Conservation (phyloP, 192 early-diverging fungal genomes). For the Linderina pennispora region DNA sequence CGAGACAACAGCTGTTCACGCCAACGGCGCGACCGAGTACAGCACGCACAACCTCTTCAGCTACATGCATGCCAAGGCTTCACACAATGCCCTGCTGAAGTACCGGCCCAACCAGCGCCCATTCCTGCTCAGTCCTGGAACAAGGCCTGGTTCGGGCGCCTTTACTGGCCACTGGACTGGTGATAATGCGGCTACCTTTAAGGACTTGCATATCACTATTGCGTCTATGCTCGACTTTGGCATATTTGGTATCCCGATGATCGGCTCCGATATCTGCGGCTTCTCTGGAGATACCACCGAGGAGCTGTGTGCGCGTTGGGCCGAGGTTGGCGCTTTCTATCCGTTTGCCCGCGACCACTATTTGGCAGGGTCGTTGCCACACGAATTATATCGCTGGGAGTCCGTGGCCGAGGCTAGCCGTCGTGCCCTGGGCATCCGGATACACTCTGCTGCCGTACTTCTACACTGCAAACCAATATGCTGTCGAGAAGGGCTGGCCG, state of each 20-base stretch:
- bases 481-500: constrained; percentile 48
- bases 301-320: constrained; percentile 63
- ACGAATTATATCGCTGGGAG: constrained; percentile 58
- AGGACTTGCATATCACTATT: constrained; percentile 53
- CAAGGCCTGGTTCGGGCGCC: constrained; percentile 57
- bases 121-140: constrained; percentile 58
- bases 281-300: constrained; percentile 54
- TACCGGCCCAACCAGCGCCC: constrained; percentile 46
- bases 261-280: constrained; percentile 67
- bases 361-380: constrained; percentile 29
- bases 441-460: constrained; percentile 57
- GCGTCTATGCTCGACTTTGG: constrained; percentile 56
- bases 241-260: constrained; percentile 63
- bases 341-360: constrained; percentile 68
- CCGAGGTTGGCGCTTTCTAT: constrained; percentile 54
- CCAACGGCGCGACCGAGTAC: constrained; percentile 46
- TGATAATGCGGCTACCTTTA: constrained; percentile 58
- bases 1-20: constrained; percentile 44
- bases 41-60: constrained; percentile 58
- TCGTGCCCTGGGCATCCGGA: constrained; percentile 48
- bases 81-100: constrained; percentile 31
- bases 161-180: constrained; percentile 39
- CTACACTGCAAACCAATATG: constrained; percentile 49
- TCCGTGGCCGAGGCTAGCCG: constrained; percentile 50
- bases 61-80: constrained; percentile 52